These are phyloP conservation scores for Neurospora cerealis DNA, from an alignment of 495 filamentous ascomycete species.

Conservation along the genomic window DNA sequence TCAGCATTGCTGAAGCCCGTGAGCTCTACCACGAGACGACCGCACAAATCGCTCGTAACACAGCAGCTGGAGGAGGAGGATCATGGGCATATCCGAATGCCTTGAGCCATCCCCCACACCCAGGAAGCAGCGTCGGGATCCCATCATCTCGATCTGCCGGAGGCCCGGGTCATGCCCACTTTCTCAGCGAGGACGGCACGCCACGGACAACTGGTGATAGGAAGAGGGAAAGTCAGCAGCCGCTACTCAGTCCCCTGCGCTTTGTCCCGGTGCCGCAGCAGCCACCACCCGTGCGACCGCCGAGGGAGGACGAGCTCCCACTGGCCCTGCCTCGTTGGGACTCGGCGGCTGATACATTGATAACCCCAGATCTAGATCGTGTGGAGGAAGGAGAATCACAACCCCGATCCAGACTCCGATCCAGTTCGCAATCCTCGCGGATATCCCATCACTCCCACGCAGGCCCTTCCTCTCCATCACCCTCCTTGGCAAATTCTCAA, in stretches of 20 bases:
- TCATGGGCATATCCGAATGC: not conserved
- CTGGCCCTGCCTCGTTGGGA: not conserved
- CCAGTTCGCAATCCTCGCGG: not conserved
- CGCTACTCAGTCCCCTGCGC: not conserved
- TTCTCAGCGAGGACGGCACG: not conserved
- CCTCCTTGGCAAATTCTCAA: not conserved
- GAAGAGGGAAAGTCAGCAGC: not conserved
- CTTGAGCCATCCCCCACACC: not conserved
- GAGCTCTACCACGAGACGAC: conserved; percentile 17
- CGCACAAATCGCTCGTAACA: conserved; percentile 8
- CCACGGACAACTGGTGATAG: not conserved
- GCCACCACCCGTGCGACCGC: not conserved
- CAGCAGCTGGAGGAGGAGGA: not conserved
- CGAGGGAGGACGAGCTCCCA: not conserved
- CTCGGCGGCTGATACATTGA: not conserved
- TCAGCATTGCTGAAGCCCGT: not conserved
- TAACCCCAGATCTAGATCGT: not conserved
- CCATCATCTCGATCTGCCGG: not conserved
- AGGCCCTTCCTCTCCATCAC: not conserved
- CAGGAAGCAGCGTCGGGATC: not conserved
- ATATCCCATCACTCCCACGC: not conserved
- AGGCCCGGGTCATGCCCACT: not conserved
- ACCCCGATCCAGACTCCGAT: not conserved
- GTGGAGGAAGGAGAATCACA: not conserved
- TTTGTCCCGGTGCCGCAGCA: not conserved